Conservation (phyloP, 768 basidiomycete species). For the Leccinum subgranulosum region DNA sequence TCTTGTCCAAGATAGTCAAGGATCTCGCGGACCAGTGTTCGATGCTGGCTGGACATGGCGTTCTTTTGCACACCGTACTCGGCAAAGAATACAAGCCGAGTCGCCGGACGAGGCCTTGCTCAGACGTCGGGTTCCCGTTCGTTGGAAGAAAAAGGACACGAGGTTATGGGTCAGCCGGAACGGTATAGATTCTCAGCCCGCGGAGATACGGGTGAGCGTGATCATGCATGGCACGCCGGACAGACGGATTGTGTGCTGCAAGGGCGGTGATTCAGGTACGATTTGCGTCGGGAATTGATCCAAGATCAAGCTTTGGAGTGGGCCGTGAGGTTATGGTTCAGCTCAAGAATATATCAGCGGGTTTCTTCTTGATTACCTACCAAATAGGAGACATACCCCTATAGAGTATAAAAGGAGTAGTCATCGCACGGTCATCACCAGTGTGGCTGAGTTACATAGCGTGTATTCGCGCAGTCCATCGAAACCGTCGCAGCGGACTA, state of each 20-base stretch:
- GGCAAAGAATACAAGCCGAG: slow-evolving; percentile 93
- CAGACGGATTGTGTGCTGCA: slow-evolving; percentile 82
- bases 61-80: slow-evolving; percentile 96
- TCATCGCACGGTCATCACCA: too few relatives aligned
- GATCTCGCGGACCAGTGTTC: slow-evolving; percentile 55
- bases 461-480: too few relatives aligned
- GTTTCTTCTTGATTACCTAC: too few relatives aligned
- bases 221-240: slow-evolving; percentile 83
- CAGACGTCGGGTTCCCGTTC: slow-evolving; percentile 89
- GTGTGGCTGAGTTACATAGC: too few relatives aligned
- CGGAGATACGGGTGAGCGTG: slow-evolving; percentile 91
- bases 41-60: slow-evolving; percentile 59
- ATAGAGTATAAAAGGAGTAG: too few relatives aligned
- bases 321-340: too few relatives aligned
- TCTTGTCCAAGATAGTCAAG: slow-evolving; percentile 81
- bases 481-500: too few relatives aligned
- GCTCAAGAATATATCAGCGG: too few relatives aligned
- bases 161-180: slow-evolving; percentile 85
- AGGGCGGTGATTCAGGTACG: slow-evolving; percentile 94
- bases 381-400: too few relatives aligned
- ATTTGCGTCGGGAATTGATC: slow-evolving; percentile 64
- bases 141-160: slow-evolving; percentile 66
- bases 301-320: slow-evolving; percentile 83
- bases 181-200: slow-evolving; percentile 77
- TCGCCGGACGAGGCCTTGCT: slow-evolving; percentile 70